Conservation (phyloP, 345 rosid genomes). For the Salix arbutifolia region DNA sequence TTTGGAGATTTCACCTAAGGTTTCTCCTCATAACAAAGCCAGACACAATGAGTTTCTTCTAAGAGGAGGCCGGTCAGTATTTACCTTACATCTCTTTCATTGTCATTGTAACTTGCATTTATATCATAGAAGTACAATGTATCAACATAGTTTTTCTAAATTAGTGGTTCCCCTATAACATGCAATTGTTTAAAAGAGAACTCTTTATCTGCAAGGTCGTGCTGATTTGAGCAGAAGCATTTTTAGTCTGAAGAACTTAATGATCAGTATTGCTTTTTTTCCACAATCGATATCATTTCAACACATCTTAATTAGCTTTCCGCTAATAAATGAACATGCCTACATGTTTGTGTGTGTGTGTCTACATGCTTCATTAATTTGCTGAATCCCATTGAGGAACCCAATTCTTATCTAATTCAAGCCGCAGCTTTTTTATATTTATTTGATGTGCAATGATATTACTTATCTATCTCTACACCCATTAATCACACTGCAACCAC, state of each 20-base stretch:
- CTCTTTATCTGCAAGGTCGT: too few relatives aligned
- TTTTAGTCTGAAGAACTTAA: not conserved
- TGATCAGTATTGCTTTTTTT: not conserved
- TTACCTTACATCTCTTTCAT: constrained; percentile 10
- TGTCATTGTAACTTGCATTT: not conserved
- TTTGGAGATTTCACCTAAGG: constrained; percentile 67
- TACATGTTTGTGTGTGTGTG: not conserved
- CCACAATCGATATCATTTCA: not conserved
- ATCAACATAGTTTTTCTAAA: not conserved
- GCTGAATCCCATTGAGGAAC: not conserved
- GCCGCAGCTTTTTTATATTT: not conserved
- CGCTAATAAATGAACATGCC: too few relatives aligned
- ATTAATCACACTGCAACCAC: too few relatives aligned
- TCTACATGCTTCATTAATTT: not conserved
- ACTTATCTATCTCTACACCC: not conserved
- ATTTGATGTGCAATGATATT: not conserved
- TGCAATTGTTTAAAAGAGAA: not conserved
- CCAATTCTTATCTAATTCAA: not conserved
- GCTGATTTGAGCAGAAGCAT: not conserved
- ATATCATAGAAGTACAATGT: not conserved
- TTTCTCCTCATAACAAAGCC: constrained; percentile 39
- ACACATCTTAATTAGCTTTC: not conserved
- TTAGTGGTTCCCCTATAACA: not conserved
- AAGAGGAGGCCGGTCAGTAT: constrained; percentile 67
- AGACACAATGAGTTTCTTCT: constrained; percentile 61